phyloP scores from a whole-genome alignment of 495 filamentous ascomycete species.

The Letharia columbiana region DNA sequence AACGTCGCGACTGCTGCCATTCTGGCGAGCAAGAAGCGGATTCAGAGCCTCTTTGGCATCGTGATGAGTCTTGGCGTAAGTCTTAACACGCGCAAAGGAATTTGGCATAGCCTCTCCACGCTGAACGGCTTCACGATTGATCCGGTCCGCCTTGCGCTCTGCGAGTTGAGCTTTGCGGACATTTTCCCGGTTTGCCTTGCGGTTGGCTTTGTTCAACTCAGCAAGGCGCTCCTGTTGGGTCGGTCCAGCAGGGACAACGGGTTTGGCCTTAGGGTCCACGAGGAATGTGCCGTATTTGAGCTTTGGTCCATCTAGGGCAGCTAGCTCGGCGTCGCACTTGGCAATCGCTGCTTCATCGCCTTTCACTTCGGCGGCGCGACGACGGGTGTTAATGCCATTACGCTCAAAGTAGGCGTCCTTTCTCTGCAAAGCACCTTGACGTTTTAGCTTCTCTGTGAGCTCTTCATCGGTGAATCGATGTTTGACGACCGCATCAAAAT shows the following conservation, averaged over 20 bases:
- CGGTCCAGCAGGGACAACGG: constrained; percentile 32
- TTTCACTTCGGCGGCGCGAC: constrained; percentile 54
- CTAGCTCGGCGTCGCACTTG: constrained; percentile 57
- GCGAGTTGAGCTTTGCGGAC: constrained; percentile 77
- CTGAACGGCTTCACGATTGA: constrained; percentile 44
- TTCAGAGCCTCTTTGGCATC: constrained; percentile 37
- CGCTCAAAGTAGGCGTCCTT: constrained; percentile 58
- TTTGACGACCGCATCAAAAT: constrained; percentile 72
- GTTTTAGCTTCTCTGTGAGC: constrained; percentile 64
- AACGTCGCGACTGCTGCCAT: constrained; percentile 30
- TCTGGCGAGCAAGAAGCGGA: constrained; percentile 21
- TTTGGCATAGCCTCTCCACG: constrained; percentile 46
- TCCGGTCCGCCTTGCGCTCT: constrained; percentile 54
- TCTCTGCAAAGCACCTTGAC: constrained; percentile 51
- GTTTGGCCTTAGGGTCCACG: constrained; percentile 34
- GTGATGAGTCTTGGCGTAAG: constrained; percentile 52
- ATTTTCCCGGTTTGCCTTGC: constrained; percentile 66
- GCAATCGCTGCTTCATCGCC: constrained; percentile 54
- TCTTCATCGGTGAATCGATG: constrained; percentile 73
- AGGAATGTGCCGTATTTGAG: constrained; percentile 60
- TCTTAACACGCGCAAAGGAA: constrained; percentile 54
- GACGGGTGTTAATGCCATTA: constrained; percentile 47
- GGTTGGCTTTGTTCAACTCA: constrained; percentile 67
- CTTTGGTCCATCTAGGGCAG: constrained; percentile 56
- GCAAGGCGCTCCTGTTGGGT: constrained; percentile 68